Percentiles rank a stretch among this genome's conserved stretches.
These are phyloP conservation scores for Haplographium delicatum DNA, from an alignment of 495 filamentous ascomycete genomes.

Conservation along the genomic window DNA sequence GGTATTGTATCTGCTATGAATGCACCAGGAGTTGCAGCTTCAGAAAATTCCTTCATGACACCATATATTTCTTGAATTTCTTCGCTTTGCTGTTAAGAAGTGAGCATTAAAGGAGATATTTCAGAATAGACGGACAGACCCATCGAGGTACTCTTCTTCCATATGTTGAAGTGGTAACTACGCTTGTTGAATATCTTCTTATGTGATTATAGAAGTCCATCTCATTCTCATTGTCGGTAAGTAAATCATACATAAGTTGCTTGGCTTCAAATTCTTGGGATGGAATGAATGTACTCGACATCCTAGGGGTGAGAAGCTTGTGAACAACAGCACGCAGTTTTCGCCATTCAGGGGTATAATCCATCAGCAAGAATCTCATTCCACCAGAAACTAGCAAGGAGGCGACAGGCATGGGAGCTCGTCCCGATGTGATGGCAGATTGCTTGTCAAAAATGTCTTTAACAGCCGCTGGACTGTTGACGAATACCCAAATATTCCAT, in stretches of 20 bases:
- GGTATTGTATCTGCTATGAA: not conserved
- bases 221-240: conserved; percentile 24
- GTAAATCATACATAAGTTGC: conserved; percentile 36
- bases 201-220: conserved; percentile 29
- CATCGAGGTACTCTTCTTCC: conserved; percentile 31
- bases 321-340: conserved; percentile 32
- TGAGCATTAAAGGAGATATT: not conserved
- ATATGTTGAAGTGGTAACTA: conserved; percentile 32
- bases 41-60: not conserved
- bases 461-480: conserved; percentile 36
- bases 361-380: conserved; percentile 36
- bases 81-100: not conserved
- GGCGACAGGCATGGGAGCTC: conserved; percentile 26
- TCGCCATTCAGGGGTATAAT: conserved; percentile 40
- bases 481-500: conserved; percentile 37
- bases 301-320: conserved; percentile 24
- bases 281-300: conserved; percentile 30
- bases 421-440: conserved; percentile 25
- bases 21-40: not conserved
- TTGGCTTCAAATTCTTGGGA: conserved; percentile 43
- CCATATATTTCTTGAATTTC: not conserved
- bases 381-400: conserved; percentile 27
- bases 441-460: conserved; percentile 39
- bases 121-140: conserved; percentile 17
- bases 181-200: conserved; percentile 29